Percentiles rank a stretch among this genome's conserved stretches.
Evolutionary conservation across 805 yeast species (phyloP).

Genomic region (Scheffersomyces coipomensis): DNA sequence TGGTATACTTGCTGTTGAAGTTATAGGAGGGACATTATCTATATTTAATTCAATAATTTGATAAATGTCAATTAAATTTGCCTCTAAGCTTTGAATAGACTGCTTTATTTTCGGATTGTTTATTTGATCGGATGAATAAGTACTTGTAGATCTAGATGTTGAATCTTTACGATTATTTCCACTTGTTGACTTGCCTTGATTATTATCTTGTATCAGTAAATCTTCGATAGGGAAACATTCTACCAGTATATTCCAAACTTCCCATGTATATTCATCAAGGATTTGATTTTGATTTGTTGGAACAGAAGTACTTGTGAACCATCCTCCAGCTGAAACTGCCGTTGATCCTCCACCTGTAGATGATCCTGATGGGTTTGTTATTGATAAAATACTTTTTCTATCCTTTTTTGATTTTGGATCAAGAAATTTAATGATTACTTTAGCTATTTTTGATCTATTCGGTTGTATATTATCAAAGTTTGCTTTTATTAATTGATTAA

Average conservation of each 20-base stretch:
- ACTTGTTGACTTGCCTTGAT: too few species aligned
- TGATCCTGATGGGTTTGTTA: background rate
- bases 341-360: slow-evolving; percentile 18
- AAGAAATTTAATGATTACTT: background rate
- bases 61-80: slow-evolving; percentile 45
- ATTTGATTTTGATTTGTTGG: too few species aligned
- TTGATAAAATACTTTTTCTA: background rate
- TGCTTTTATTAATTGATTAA: slow-evolving; percentile 28
- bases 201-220: too few species aligned
- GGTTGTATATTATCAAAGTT: background rate
- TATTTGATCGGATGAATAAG: too few species aligned
- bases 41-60: slow-evolving; percentile 55
- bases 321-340: slow-evolving; percentile 49
- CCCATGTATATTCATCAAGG: slow-evolving; percentile 61
- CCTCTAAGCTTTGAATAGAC: slow-evolving; percentile 36
- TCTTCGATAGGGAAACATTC: slow-evolving; percentile 36
- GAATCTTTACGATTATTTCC: too few species aligned
- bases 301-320: slow-evolving; percentile 31
- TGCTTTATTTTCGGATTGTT: slow-evolving; percentile 6
- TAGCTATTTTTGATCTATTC: background rate
- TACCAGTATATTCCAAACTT: slow-evolving; percentile 62
- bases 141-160: too few species aligned
- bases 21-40: slow-evolving; percentile 72
- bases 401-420: background rate
- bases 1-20: slow-evolving; percentile 63